phyloP scores from a whole-genome alignment of 108 stramenopile genomes.

The Cyclotella kingstonii region DNA sequence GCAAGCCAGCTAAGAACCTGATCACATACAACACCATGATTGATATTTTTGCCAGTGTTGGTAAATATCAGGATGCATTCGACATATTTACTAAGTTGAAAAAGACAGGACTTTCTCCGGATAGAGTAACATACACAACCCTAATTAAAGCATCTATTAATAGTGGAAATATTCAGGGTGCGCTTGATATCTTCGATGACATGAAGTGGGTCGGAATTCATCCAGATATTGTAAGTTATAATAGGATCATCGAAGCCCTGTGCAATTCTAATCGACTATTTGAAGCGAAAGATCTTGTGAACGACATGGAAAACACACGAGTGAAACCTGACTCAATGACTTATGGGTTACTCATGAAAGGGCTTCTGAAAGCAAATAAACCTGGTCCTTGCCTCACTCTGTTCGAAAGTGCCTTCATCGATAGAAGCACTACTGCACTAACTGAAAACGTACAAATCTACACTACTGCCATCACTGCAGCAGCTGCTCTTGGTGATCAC shows the following conservation, averaged over 20 bases:
- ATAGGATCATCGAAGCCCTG: conserved; percentile 65
- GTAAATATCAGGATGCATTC: conserved; percentile 59
- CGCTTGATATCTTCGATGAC: conserved; percentile 69
- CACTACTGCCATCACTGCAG: conserved; percentile 85
- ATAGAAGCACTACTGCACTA: conserved; percentile 59
- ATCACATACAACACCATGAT: conserved; percentile 85
- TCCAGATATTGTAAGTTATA: conserved; percentile 70
- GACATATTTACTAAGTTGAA: conserved; percentile 59
- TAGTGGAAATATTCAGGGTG: conserved; percentile 48
- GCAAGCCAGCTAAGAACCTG: conserved; percentile 51
- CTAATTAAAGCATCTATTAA: conserved; percentile 72
- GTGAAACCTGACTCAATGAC: conserved; percentile 81
- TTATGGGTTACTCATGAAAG: conserved; percentile 81
- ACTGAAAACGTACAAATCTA: conserved; percentile 83
- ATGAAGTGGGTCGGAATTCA: conserved; percentile 73
- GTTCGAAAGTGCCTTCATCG: conserved; percentile 79
- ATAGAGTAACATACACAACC: conserved; percentile 73
- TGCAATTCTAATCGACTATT: conserved; percentile 54
- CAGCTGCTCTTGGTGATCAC: conserved; percentile 67
- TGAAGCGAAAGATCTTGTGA: conserved; percentile 72
- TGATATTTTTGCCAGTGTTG: conserved; percentile 53
- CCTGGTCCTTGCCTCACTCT: conserved; percentile 70
- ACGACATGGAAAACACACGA: conserved; percentile 68
- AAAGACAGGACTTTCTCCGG: conserved; percentile 55
- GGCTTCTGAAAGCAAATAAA: conserved; percentile 67